A percentile compares a stretch with the other conserved stretches of the same genome.
phyloP scores from a whole-genome alignment of 495 filamentous ascomycete species.

The Aspergillus indologenus region DNA sequence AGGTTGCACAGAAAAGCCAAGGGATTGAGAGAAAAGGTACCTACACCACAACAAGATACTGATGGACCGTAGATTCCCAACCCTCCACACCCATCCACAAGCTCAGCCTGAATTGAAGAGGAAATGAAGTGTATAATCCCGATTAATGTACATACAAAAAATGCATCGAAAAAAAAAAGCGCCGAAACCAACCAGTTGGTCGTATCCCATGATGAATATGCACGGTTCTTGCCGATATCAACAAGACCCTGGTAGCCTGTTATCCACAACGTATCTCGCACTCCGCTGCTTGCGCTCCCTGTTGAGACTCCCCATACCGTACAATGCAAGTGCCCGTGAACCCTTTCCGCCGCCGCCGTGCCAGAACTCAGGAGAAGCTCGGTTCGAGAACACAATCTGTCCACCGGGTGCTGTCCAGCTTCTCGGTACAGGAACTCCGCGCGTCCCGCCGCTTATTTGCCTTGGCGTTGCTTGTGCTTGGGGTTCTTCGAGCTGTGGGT shows the following conservation, averaged over 20 bases:
- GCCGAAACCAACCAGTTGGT: constrained; percentile 25
- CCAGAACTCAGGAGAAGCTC: constrained; percentile 1
- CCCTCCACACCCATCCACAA: no score
- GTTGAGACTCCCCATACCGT: neutral
- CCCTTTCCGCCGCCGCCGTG: neutral
- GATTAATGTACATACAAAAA: constrained; percentile 24
- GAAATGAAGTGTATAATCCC: constrained; percentile 12
- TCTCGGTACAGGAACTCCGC: no score
- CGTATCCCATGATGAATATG: constrained; percentile 17
- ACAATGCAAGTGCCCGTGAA: neutral
- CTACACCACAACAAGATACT: no score
- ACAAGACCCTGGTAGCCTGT: constrained; percentile 5
- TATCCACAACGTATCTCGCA: constrained; percentile 3
- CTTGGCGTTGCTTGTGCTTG: constrained; percentile 69
- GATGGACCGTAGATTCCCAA: no score
- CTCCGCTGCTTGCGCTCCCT: no score
- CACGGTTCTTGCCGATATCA: constrained; percentile 1
- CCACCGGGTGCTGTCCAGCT: neutral
- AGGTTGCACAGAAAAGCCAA: no score
- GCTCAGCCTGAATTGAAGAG: no score
- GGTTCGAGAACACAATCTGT: neutral
- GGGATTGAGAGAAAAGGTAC: no score
- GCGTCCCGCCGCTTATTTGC: constrained; percentile 30
- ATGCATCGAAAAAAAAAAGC: constrained; percentile 16
- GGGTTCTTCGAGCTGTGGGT: constrained; percentile 68